Percentiles rank a stretch among this genome's conserved stretches.
These are phyloP conservation scores for Aureobasidium sp. DNA, from an alignment of 2,329 filamentous ascomycete genomes.

Conservation along the genomic window DNA sequence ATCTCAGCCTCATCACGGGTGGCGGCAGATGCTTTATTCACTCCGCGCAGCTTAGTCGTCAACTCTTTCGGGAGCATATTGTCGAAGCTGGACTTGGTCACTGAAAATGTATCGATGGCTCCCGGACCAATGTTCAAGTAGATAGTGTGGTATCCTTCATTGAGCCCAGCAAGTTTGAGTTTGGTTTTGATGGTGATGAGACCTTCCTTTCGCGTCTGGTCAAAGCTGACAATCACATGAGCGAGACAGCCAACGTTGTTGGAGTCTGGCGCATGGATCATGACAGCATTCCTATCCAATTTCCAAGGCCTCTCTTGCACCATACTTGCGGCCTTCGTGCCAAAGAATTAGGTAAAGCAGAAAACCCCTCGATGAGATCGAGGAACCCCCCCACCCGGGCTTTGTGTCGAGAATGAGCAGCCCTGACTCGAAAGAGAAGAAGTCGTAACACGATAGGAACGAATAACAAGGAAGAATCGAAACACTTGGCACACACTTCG, in stretches of 20 bases:
- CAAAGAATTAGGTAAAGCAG: background rate
- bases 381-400: conserved; percentile 11
- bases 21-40: background rate
- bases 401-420: conserved; percentile 9
- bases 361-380: background rate
- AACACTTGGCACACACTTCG: background rate
- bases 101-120: no score
- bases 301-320: no score
- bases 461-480: background rate
- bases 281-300: no score
- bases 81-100: no score
- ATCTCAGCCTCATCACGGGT: background rate
- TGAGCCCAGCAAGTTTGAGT: no score
- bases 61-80: background rate
- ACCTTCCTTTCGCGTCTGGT: no score
- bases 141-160: no score
- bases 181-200: no score
- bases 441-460: background rate
- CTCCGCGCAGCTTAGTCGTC: background rate
- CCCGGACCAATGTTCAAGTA: no score
- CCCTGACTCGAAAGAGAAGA: background rate
- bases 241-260: no score
- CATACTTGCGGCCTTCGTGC: background rate
- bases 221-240: no score
- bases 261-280: no score